These are phyloP conservation scores for Coniochaeta prunicola DNA, from an alignment of 2,329 filamentous ascomycete genomes.

Conservation along the genomic window DNA sequence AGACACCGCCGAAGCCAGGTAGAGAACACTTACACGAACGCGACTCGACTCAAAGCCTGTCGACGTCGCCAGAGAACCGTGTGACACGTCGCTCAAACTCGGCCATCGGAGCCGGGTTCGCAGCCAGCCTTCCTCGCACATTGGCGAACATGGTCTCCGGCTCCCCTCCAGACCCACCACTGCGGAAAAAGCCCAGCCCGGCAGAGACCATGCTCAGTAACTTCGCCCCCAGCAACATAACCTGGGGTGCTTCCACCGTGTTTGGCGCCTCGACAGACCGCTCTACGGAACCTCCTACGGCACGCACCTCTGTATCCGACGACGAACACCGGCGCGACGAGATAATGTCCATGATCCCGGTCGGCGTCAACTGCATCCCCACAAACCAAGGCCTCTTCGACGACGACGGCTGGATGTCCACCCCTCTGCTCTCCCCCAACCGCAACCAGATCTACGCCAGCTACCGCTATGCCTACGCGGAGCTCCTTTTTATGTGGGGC, in stretches of 20 bases:
- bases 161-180: conserved; percentile 28
- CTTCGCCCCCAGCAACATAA: conserved; percentile 44
- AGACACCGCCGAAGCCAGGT: conserved; percentile 49
- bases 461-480: conserved; percentile 61
- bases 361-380: conserved; percentile 44
- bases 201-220: conserved; percentile 53
- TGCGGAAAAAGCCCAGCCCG: conserved; percentile 50
- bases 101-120: conserved; percentile 44
- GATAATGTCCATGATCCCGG: conserved; percentile 37
- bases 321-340: conserved; percentile 44
- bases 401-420: conserved; percentile 58
- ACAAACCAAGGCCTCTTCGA: conserved; percentile 61
- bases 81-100: conserved; percentile 46
- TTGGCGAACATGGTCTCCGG: conserved; percentile 31
- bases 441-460: conserved; percentile 43
- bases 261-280: conserved; percentile 33
- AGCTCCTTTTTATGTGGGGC: conserved; percentile 60
- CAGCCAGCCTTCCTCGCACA: conserved; percentile 44
- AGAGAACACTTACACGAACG: conserved; percentile 35
- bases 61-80: conserved; percentile 51
- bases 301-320: conserved; percentile 45
- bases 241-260: conserved; percentile 40
- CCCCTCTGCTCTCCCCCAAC: conserved; percentile 47
- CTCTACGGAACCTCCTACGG: conserved; percentile 25
- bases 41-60: conserved; percentile 44